phyloP scores from a whole-genome alignment of 352 stramenopile genomes.

The Phytophthora tentaculata region DNA sequence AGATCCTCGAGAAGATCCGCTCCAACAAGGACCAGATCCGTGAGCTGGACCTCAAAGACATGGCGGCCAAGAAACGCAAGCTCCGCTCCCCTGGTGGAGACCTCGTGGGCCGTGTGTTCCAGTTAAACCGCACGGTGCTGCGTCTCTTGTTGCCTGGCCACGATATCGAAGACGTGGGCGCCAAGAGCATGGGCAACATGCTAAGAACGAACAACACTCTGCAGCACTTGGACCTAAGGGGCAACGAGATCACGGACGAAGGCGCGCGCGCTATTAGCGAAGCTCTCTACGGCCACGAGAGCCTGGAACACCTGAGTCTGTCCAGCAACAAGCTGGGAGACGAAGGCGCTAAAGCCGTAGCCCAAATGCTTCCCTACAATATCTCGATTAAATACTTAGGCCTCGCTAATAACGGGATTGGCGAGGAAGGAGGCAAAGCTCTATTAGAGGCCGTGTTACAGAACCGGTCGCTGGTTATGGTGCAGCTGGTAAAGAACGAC shows the following conservation, averaged over 20 bases:
- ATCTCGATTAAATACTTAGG: constrained; percentile 58
- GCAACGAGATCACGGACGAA: constrained; percentile 54
- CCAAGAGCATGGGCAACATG: constrained; percentile 59
- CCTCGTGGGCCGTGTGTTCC: constrained; percentile 59
- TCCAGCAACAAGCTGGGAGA: constrained; percentile 57
- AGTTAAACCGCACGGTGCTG: constrained; percentile 55
- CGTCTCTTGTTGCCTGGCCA: constrained; percentile 55
- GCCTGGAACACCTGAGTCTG: constrained; percentile 49
- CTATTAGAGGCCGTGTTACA: constrained; percentile 52
- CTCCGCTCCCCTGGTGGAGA: constrained; percentile 41
- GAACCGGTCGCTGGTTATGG: constrained; percentile 51
- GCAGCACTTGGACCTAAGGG: constrained; percentile 53
- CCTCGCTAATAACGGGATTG: constrained; percentile 57
- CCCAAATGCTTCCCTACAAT: constrained; percentile 56
- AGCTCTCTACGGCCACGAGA: constrained; percentile 56
- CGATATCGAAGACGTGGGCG: constrained; percentile 56
- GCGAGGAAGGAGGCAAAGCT: constrained; percentile 44
- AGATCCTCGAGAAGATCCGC: constrained; percentile 63
- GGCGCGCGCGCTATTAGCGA: constrained; percentile 38
- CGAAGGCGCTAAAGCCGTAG: constrained; percentile 49
- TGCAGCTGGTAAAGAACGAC: constrained; percentile 54
- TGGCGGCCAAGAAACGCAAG: constrained; percentile 56
- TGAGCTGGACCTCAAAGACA: constrained; percentile 63
- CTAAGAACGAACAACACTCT: constrained; percentile 55
- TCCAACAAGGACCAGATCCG: constrained; percentile 60